Conservation (phyloP, 2,329 filamentous ascomycete species). For the Xenosphaeropsis pyriputrescens region DNA sequence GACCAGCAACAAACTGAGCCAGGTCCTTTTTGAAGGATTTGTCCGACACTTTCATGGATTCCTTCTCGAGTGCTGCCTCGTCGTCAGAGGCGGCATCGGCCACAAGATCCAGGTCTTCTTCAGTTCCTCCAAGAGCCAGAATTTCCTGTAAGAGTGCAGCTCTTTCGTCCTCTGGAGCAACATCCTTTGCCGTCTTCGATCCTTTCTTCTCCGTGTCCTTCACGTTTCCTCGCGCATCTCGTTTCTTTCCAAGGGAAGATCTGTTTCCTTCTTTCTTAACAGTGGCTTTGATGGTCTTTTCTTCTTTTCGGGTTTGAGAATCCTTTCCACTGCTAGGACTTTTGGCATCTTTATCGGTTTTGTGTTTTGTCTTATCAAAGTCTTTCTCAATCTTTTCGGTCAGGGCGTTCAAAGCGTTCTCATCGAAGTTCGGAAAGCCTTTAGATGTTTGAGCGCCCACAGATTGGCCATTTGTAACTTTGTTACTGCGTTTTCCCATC, state of each 20-base stretch:
- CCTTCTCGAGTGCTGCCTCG: slow-evolving; percentile 1
- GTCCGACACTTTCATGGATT: slow-evolving; percentile 21
- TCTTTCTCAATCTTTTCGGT: slow-evolving; percentile 41
- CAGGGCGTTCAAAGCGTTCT: slow-evolving; percentile 33
- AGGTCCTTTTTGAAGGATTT: slow-evolving; percentile 34
- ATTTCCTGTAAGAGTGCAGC: slow-evolving; percentile 45
- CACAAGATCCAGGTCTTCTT: slow-evolving; percentile 47
- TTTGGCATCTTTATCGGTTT: slow-evolving; percentile 4
- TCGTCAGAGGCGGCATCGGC: slow-evolving; percentile 36
- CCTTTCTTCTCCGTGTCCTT: slow-evolving; percentile 11
- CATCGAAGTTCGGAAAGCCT: slow-evolving; percentile 28
- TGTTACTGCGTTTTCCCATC: slow-evolving; percentile 14
- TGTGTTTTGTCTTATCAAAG: slow-evolving; percentile 21
- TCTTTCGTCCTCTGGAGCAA: slow-evolving; percentile 8
- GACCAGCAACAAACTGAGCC: slow-evolving; percentile 32
- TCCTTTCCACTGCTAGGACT: slow-evolving; percentile 29
- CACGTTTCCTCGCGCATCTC: slow-evolving; percentile 16
- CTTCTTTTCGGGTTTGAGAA: slow-evolving; percentile 15
- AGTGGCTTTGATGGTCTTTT: slow-evolving; percentile 4
- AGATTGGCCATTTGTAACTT: slow-evolving; percentile 8
- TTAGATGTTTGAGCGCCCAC: slow-evolving; percentile 3
- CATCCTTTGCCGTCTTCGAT: slow-evolving; percentile 3
- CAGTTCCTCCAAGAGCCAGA: slow-evolving; percentile 47
- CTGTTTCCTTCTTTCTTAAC: slow-evolving; percentile 2
- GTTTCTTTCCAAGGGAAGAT: slow-evolving; percentile 11